Conservation (phyloP, 2,329 filamentous ascomycete species). For the Chalaropsis ovoidea region DNA sequence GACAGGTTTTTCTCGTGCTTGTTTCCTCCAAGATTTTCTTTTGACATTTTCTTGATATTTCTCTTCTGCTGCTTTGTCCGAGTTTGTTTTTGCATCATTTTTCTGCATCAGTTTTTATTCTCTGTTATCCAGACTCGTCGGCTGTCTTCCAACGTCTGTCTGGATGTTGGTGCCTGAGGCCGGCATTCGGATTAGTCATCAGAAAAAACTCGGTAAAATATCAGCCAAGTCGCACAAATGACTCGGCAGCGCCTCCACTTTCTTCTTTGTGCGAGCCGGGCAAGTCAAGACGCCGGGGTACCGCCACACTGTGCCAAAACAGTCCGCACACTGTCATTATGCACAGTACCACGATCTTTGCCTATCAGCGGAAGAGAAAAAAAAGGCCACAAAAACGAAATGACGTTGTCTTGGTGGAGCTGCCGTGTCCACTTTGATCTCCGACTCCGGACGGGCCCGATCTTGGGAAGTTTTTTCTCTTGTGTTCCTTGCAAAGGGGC, state of each 20-base stretch:
- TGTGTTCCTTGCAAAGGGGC: not conserved
- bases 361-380: conserved; percentile 4
- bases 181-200: not conserved
- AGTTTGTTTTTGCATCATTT: no score
- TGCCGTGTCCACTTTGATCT: conserved; percentile 17
- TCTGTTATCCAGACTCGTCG: not conserved
- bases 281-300: not conserved
- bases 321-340: not conserved
- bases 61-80: not conserved
- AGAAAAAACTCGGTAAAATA: not conserved
- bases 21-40: conserved; percentile 4
- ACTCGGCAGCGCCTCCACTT: conserved; percentile 4
- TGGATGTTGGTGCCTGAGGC: not conserved
- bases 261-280: not conserved
- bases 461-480: not conserved
- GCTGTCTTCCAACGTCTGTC: not conserved
- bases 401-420: conserved; percentile 12
- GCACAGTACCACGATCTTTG: conserved; percentile 10
- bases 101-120: not conserved
- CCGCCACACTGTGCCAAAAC: not conserved
- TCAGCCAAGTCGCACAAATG: not conserved
- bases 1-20: conserved; percentile 7
- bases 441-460: conserved; percentile 20
- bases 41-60: not conserved
- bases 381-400: conserved; percentile 1